Evolutionary conservation across 2,329 filamentous ascomycete genomes (phyloP).

Genomic region (Gremmenia infestans): DNA sequence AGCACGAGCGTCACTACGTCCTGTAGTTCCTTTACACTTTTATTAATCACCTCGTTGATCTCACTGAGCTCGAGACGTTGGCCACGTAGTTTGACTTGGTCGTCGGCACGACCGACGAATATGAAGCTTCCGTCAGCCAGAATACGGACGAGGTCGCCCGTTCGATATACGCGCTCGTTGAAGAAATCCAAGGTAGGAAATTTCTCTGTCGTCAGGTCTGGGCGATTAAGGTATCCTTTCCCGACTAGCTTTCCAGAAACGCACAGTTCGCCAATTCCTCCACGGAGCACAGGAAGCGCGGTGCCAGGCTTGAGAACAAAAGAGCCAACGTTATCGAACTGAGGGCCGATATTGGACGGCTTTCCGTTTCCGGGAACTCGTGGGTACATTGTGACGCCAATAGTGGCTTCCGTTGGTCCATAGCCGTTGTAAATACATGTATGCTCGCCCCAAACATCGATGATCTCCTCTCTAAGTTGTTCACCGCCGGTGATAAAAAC

Average conservation of each 20-base stretch:
- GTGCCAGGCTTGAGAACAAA: conserved; percentile 70
- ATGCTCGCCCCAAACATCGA: conserved; percentile 77
- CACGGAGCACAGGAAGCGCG: conserved; percentile 66
- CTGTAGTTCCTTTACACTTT: conserved; percentile 50
- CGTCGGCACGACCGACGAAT: conserved; percentile 82
- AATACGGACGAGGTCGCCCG: conserved; percentile 81
- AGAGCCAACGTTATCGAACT: conserved; percentile 83
- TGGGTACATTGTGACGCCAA: conserved; percentile 87
- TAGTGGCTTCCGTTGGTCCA: conserved; percentile 88
- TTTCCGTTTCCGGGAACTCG: conserved; percentile 72
- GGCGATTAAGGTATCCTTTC: conserved; percentile 79
- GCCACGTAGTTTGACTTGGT: conserved; percentile 87
- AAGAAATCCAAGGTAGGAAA: conserved; percentile 62
- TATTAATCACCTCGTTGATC: conserved; percentile 79
- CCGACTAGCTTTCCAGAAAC: conserved; percentile 83
- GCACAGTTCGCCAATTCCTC: conserved; percentile 82
- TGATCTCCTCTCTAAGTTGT: conserved; percentile 79
- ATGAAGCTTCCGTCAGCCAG: conserved; percentile 78
- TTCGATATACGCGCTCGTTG: conserved; percentile 69
- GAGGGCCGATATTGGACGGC: conserved; percentile 80
- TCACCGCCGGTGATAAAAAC: conserved; percentile 94
- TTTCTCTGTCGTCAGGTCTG: conserved; percentile 68
- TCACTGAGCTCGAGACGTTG: conserved; percentile 87
- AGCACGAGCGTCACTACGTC: conserved; percentile 73
- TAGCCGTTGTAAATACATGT: conserved; percentile 88